These are phyloP conservation scores for Phytophthora sp. DNA, from an alignment of 352 stramenopile species.

Conservation along the genomic window DNA sequence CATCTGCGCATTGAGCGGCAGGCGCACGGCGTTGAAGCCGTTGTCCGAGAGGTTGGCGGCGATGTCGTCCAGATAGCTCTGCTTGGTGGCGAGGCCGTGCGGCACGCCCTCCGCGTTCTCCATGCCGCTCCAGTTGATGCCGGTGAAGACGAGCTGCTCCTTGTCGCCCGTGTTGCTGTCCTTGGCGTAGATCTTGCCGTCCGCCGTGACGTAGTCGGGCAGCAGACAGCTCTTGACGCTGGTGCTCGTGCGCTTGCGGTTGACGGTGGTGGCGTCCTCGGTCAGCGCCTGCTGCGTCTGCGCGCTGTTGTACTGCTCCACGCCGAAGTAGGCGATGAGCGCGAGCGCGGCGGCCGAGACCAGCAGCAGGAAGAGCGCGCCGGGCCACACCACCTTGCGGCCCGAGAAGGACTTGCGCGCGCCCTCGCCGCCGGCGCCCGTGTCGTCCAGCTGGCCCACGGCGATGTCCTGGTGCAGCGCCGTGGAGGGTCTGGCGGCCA, in stretches of 20 bases:
- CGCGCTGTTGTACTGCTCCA: slow-evolving; percentile 63
- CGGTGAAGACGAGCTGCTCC: slow-evolving; percentile 78
- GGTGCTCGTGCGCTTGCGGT: slow-evolving; percentile 21
- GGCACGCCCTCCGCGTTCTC: slow-evolving; percentile 82
- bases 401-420: slow-evolving; percentile 53
- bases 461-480: slow-evolving; percentile 71
- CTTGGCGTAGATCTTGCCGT: slow-evolving; percentile 71
- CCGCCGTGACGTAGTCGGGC: slow-evolving; percentile 69
- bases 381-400: slow-evolving; percentile 81
- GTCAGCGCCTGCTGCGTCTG: slow-evolving; percentile 71
- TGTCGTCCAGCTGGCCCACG: slow-evolving; percentile 70
- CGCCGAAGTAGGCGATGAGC: slow-evolving; percentile 71
- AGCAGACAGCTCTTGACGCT: slow-evolving; percentile 62
- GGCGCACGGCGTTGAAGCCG: slow-evolving; percentile 79
- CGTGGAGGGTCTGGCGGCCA: slow-evolving; percentile 38
- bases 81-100: slow-evolving; percentile 70
- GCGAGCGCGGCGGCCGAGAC: slow-evolving; percentile 49
- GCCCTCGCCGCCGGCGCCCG: not conserved
- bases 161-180: slow-evolving; percentile 53
- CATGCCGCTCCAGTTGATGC: slow-evolving; percentile 90
- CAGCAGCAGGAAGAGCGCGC: slow-evolving; percentile 72
- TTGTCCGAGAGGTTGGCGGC: slow-evolving; percentile 62
- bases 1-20: slow-evolving; percentile 87
- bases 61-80: slow-evolving; percentile 77
- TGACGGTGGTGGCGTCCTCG: slow-evolving; percentile 45